phyloP scores from a whole-genome alignment of 2,329 filamentous ascomycete genomes.

The Botryosphaeria agaves region DNA sequence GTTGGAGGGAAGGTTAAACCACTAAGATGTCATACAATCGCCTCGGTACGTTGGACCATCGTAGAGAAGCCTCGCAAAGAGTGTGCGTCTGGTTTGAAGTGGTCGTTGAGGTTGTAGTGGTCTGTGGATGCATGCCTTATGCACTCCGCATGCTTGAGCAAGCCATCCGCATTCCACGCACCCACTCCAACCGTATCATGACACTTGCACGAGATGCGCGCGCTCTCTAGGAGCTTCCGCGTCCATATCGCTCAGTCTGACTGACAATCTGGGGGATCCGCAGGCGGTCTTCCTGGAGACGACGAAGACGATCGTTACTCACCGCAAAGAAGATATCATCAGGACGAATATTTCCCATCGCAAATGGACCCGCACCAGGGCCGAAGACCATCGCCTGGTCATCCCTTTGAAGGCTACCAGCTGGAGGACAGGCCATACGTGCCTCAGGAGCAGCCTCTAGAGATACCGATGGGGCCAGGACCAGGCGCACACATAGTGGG shows the following conservation, averaged over 20 bases:
- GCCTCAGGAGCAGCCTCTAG: constrained; percentile 36
- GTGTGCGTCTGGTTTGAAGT: background rate
- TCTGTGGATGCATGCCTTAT: background rate
- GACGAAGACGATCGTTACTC: constrained; percentile 10
- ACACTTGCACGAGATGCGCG: background rate
- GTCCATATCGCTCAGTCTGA: no score
- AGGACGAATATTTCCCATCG: no score
- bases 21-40: constrained; percentile 61
- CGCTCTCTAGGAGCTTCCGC: no score
- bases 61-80: background rate
- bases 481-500: constrained; percentile 38
- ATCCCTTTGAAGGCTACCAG: constrained; percentile 62
- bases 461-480: constrained; percentile 49
- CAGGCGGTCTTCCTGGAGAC: constrained; percentile 7
- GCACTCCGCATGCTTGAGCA: no score
- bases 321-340: no score
- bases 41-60: constrained; percentile 39
- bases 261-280: constrained; percentile 5
- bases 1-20: constrained; percentile 1
- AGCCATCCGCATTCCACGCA: constrained; percentile 1
- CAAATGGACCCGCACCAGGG: constrained; percentile 26
- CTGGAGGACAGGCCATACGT: constrained; percentile 62
- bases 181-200: background rate
- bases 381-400: constrained; percentile 60
- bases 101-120: background rate